Evolutionary conservation across 1,284 basidiomycete genomes (phyloP).

Genomic region (Pseudozyma sp.): DNA sequence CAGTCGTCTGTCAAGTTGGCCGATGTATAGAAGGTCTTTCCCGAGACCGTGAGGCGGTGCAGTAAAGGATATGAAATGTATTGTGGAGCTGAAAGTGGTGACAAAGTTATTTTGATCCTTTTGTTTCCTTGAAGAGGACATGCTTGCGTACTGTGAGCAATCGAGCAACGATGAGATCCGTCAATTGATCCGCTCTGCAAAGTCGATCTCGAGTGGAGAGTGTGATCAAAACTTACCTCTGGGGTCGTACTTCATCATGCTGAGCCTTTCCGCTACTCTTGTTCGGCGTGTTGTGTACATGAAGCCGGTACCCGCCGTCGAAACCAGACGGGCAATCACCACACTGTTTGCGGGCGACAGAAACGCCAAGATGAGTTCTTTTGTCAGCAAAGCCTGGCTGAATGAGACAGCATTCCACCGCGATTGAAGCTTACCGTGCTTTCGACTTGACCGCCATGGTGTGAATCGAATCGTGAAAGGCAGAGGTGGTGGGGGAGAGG

Average conservation of each 20-base stretch:
- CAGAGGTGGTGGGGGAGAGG: background rate
- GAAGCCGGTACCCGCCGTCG: slow-evolving; percentile 66
- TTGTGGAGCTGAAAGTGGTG: background rate
- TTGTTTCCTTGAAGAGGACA: slow-evolving; percentile 63
- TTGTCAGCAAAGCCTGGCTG: slow-evolving; percentile 1
- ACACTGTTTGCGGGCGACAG: slow-evolving; percentile 37
- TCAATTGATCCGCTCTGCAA: too few relatives aligned
- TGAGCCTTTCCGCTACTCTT: slow-evolving; percentile 58
- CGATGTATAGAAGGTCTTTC: too few relatives aligned
- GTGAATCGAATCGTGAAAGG: background rate
- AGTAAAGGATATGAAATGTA: slow-evolving; percentile 3
- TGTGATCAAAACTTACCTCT: slow-evolving; percentile 44
- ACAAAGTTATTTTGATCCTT: slow-evolving; percentile 48
- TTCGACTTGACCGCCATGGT: slow-evolving; percentile 66
- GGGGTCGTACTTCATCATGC: slow-evolving; percentile 68
- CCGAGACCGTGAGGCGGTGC: background rate
- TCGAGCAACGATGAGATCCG: background rate
- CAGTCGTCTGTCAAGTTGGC: background rate
- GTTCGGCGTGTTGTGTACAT: slow-evolving; percentile 65
- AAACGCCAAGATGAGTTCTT: background rate
- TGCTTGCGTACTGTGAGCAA: slow-evolving; percentile 58
- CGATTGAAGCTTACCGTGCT: slow-evolving; percentile 51
- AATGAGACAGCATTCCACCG: background rate
- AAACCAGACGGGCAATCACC: slow-evolving; percentile 65
- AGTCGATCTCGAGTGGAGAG: background rate